Evolutionary conservation across 129 eudicot genomes (phyloP).

Genomic region (Apium graveolens): DNA sequence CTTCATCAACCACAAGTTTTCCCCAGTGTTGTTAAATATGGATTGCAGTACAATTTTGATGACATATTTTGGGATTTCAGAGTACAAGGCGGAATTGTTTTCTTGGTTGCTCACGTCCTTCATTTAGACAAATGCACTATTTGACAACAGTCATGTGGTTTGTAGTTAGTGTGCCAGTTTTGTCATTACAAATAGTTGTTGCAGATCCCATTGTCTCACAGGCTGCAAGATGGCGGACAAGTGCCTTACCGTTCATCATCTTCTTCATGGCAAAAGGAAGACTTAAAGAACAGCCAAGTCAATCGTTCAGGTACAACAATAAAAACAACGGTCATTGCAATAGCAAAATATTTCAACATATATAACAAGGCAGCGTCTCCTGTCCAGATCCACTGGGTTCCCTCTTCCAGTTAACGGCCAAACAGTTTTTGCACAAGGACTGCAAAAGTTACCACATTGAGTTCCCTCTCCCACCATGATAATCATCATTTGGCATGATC

Average conservation of each 20-base stretch:
- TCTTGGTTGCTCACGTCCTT: slow-evolving; percentile 13
- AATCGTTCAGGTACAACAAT: slow-evolving; percentile 36
- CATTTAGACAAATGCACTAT: slow-evolving; percentile 27
- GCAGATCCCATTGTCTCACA: slow-evolving; percentile 43
- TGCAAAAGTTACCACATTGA: slow-evolving; percentile 34
- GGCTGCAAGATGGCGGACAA: slow-evolving; percentile 31
- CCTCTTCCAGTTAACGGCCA: slow-evolving; percentile 16
- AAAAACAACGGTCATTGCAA: slow-evolving; percentile 33
- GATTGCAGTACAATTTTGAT: slow-evolving; percentile 21
- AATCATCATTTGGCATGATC: slow-evolving; percentile 32
- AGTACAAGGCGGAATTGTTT: slow-evolving; percentile 4
- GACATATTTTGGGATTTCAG: slow-evolving; percentile 19
- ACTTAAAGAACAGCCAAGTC: slow-evolving; percentile 33
- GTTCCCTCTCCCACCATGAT: slow-evolving; percentile 36
- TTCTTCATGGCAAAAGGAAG: slow-evolving; percentile 39
- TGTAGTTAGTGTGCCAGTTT: slow-evolving; percentile 33
- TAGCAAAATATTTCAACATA: slow-evolving; percentile 30
- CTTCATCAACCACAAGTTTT: slow-evolving; percentile 21
- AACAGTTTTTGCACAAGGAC: slow-evolving; percentile 19
- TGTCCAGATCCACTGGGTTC: slow-evolving; percentile 18
- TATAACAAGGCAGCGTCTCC: slow-evolving; percentile 26
- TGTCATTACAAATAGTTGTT: slow-evolving; percentile 30
- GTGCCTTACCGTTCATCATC: slow-evolving; percentile 37
- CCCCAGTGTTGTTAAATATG: slow-evolving; percentile 30
- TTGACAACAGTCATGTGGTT: slow-evolving; percentile 35